Percentiles rank a stretch among this genome's conserved stretches.
Conservation (phyloP, 2,329 filamentous ascomycete species). For the Cytospora schulzeri region DNA sequence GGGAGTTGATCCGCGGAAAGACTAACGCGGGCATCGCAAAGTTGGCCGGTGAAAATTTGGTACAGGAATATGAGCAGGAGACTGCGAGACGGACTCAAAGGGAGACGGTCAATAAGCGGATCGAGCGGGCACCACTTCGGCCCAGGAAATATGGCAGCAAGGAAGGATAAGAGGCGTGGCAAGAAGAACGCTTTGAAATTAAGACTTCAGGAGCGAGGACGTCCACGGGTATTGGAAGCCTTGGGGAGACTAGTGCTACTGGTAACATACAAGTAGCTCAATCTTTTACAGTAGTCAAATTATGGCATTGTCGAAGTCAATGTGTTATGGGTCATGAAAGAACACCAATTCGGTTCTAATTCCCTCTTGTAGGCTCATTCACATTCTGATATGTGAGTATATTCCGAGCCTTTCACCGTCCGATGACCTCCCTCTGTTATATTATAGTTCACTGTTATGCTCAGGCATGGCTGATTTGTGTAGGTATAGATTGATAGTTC, state of each 20-base stretch:
- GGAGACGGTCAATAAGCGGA: slow-evolving; percentile 13
- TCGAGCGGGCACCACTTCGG: not conserved
- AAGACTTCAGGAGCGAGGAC: not conserved
- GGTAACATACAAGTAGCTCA: not conserved
- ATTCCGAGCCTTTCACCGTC: too few relatives aligned
- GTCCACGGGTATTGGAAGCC: not conserved
- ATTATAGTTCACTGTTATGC: too few relatives aligned
- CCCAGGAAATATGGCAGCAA: too few relatives aligned
- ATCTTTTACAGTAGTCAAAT: not conserved
- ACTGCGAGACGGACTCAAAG: slow-evolving; percentile 1
- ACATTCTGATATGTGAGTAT: too few relatives aligned
- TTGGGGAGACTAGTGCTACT: not conserved
- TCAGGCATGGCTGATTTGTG: too few relatives aligned
- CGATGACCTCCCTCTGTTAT: too few relatives aligned
- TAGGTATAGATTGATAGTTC: too few relatives aligned
- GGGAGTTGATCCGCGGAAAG: slow-evolving; percentile 3
- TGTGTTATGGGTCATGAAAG: not conserved
- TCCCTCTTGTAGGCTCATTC: too few relatives aligned
- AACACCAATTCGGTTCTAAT: too few relatives aligned
- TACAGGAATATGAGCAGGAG: not conserved
- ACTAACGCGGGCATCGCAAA: not conserved
- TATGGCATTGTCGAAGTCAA: not conserved
- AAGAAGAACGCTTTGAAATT: not conserved
- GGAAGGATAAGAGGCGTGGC: too few relatives aligned
- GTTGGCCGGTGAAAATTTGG: not conserved